Percentiles rank a stretch among this genome's conserved stretches.
phyloP scores from a whole-genome alignment of 169 alveolate species.

The Pseudocohnilembus persalinus region DNA sequence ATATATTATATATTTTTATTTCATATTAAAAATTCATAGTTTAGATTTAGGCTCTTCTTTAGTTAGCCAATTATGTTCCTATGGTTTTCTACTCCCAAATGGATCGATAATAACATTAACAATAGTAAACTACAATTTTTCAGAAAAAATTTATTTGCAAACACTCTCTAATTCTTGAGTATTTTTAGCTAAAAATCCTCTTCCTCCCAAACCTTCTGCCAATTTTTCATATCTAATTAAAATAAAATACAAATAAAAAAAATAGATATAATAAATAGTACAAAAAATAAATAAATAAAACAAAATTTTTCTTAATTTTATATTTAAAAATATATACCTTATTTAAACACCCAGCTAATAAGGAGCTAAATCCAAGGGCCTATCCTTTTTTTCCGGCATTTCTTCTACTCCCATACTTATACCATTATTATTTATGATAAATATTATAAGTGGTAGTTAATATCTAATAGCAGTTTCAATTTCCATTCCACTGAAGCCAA shows the following conservation, averaged over 20 bases:
- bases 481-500: slow-evolving; percentile 81
- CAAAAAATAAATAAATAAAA: too few species aligned
- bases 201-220: slow-evolving; percentile 77
- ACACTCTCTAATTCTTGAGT: slow-evolving; percentile 43
- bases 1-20: too few species aligned
- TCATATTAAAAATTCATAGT: not conserved
- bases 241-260: too few species aligned
- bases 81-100: slow-evolving; percentile 55
- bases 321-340: not conserved
- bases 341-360: not conserved
- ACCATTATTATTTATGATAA: slow-evolving; percentile 75
- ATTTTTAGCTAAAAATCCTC: slow-evolving; percentile 52
- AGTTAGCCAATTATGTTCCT: slow-evolving; percentile 65
- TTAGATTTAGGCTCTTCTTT: slow-evolving; percentile 35
- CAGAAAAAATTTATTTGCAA: slow-evolving; percentile 16
- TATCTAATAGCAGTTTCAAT: slow-evolving; percentile 69
- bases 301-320: too few species aligned
- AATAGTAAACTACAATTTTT: slow-evolving; percentile 32
- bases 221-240: slow-evolving; percentile 61
- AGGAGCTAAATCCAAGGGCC: not conserved
- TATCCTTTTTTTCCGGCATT: not conserved
- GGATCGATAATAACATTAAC: slow-evolving; percentile 66
- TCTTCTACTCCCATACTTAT: slow-evolving; percentile 46
- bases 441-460: slow-evolving; percentile 45
- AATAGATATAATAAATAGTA: slow-evolving; percentile 3